Percentiles rank a stretch among this genome's conserved stretches.
These are phyloP conservation scores for Thuja plicata DNA, from an alignment of 83 land plant genomes.

Conservation along the genomic window DNA sequence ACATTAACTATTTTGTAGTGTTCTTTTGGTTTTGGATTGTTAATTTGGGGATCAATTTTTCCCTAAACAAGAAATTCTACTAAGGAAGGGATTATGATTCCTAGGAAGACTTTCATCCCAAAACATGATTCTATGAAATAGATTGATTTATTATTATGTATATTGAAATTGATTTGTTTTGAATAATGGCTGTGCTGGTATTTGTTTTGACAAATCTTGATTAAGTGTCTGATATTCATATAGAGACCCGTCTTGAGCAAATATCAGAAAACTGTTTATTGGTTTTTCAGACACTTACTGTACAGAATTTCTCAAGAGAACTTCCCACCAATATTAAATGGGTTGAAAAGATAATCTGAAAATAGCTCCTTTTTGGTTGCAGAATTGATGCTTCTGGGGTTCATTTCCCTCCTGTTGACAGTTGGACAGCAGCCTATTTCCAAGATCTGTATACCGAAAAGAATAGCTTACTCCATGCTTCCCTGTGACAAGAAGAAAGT, in stretches of 20 bases:
- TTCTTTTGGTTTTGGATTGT: neutral
- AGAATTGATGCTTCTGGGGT: constrained; percentile 55
- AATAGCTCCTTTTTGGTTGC: neutral
- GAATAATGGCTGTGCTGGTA: neutral
- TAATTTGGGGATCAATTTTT: neutral
- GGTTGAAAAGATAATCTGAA: neutral
- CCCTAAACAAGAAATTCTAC: neutral
- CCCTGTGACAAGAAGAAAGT: constrained; percentile 24
- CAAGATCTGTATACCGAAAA: constrained; percentile 35
- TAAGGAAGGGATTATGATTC: neutral
- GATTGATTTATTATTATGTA: neutral
- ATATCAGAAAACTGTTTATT: neutral
- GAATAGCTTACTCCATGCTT: constrained; percentile 25
- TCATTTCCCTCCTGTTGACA: constrained; percentile 48
- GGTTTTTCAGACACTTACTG: neutral
- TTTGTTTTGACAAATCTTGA: neutral
- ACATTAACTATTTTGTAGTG: neutral
- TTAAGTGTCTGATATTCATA: neutral
- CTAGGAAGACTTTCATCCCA: neutral
- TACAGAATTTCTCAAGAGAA: neutral
- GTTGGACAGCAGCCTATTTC: constrained; percentile 28
- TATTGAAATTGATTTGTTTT: neutral
- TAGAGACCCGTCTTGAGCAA: no score
- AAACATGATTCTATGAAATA: neutral
- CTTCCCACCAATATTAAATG: neutral